These are phyloP conservation scores for Calophaca sinica DNA, from an alignment of 306 rosid genomes.

Conservation along the genomic window DNA sequence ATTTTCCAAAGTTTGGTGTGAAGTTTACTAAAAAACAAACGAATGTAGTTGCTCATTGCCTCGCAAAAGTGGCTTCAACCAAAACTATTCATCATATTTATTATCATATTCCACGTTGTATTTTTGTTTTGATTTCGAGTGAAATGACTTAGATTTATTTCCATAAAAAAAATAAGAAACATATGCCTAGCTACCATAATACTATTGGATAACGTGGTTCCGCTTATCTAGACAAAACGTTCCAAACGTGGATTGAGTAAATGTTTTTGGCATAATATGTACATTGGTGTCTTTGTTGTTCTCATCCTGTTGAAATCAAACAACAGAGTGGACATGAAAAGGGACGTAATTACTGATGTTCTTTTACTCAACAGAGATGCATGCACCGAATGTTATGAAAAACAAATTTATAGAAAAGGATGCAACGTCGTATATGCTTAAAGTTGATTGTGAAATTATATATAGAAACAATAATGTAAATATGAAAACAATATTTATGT, in stretches of 20 bases:
- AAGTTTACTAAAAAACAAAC: too few relatives aligned
- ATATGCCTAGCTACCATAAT: too few relatives aligned
- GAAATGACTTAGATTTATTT: too few relatives aligned
- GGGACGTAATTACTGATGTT: background rate
- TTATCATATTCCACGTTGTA: too few relatives aligned
- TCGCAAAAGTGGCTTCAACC: too few relatives aligned
- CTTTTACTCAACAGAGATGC: background rate
- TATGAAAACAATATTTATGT: too few relatives aligned
- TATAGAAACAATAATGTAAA: background rate
- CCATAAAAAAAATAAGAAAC: too few relatives aligned
- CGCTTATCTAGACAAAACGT: conserved; percentile 1
- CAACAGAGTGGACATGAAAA: background rate
- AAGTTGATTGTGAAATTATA: too few relatives aligned
- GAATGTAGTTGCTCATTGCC: too few relatives aligned
- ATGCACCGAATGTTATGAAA: background rate
- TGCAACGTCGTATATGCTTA: background rate
- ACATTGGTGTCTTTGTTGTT: background rate
- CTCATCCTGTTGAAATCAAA: background rate
- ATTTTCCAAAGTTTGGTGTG: too few relatives aligned
- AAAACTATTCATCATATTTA: too few relatives aligned
- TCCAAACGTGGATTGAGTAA: background rate
- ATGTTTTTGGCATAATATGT: conserved; percentile 1
- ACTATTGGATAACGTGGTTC: background rate
- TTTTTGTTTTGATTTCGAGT: too few relatives aligned
- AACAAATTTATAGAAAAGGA: background rate